Percentiles rank a stretch among this genome's conserved stretches.
Evolutionary conservation across 345 rosid genomes (phyloP).

Genomic region (Dipteronia sinensis): DNA sequence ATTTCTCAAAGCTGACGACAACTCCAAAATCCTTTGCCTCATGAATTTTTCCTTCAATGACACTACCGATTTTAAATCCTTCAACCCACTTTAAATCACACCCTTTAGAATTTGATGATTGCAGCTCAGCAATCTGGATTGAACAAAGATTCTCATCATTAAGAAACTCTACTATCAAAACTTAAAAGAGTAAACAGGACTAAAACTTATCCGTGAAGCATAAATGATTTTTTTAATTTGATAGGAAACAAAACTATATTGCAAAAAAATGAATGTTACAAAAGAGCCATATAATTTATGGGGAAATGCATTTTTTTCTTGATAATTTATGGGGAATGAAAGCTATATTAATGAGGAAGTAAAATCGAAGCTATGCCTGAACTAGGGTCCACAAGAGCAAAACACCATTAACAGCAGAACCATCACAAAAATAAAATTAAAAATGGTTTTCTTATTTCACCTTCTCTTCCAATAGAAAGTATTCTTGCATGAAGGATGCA

Average conservation of each 20-base stretch:
- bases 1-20: conserved; percentile 68
- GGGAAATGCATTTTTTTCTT: background rate
- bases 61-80: conserved; percentile 67
- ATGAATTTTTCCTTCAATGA: conserved; percentile 68
- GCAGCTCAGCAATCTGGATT: conserved; percentile 71
- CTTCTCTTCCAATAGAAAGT: conserved; percentile 79
- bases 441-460: conserved; percentile 31
- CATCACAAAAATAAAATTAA: conserved; percentile 4
- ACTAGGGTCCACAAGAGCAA: background rate
- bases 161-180: background rate
- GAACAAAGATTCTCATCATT: background rate
- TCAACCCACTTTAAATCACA: conserved; percentile 66
- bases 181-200: background rate
- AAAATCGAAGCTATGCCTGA: background rate
- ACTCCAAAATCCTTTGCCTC: conserved; percentile 83
- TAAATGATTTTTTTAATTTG: background rate
- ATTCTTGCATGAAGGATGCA: conserved; percentile 76
- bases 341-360: background rate
- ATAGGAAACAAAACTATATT: too few relatives aligned
- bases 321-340: background rate
- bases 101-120: conserved; percentile 47
- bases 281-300: too few relatives aligned
- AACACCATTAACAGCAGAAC: background rate
- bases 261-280: too few relatives aligned
- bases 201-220: conserved; percentile 3